phyloP scores from a whole-genome alignment of 2,329 filamentous ascomycete species.

The Cordyceps cateniannulata region DNA sequence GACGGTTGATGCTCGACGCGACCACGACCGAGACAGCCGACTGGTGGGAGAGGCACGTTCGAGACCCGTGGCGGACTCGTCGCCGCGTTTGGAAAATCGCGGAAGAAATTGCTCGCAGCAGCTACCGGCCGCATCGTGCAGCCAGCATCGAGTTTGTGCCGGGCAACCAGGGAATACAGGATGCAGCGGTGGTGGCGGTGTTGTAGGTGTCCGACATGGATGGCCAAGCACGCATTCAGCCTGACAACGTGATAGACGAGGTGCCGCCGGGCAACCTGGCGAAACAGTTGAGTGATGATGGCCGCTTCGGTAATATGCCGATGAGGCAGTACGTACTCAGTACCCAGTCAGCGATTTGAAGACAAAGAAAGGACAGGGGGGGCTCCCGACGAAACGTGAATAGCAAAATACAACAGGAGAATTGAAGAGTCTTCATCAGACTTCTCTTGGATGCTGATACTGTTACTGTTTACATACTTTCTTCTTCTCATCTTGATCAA shows the following conservation, averaged over 20 bases:
- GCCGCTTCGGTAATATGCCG: conserved; percentile 1
- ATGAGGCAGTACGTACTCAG: too few species aligned
- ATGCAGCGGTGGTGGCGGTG: background rate
- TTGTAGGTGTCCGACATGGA: background rate
- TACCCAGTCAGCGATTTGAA: background rate
- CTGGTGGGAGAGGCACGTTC: background rate
- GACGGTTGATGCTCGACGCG: background rate
- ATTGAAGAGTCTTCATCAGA: background rate
- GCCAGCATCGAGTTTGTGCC: background rate
- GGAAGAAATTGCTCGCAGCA: background rate
- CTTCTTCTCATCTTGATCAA: too few species aligned
- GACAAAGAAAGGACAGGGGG: too few species aligned
- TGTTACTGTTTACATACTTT: too few species aligned
- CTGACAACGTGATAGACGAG: background rate
- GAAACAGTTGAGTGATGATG: background rate
- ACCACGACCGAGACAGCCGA: background rate
- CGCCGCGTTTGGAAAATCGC: background rate
- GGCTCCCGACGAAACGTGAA: too few species aligned
- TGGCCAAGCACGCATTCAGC: background rate
- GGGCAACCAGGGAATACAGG: background rate
- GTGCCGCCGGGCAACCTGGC: too few species aligned
- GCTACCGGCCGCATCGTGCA: background rate
- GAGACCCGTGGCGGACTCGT: background rate
- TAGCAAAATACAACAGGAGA: background rate
- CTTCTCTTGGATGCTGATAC: background rate